Percentiles rank a stretch among this genome's conserved stretches.
These are phyloP conservation scores for Triticum urartu DNA, from an alignment of 176 grass and related monocot genomes.

Conservation along the genomic window DNA sequence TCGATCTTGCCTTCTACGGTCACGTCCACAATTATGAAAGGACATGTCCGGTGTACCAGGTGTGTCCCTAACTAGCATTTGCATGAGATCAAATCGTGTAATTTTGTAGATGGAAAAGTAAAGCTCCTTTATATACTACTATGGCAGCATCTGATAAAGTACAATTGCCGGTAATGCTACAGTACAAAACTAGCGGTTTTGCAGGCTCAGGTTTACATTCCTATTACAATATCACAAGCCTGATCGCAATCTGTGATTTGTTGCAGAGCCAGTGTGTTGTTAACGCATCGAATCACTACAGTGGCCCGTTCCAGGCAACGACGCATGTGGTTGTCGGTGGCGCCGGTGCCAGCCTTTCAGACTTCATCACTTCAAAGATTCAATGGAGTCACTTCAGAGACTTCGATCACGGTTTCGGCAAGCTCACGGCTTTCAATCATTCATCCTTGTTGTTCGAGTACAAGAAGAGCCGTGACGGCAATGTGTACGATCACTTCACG, in stretches of 20 bases:
- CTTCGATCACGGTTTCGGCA: slow-evolving; percentile 63
- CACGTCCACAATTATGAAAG: slow-evolving; percentile 81
- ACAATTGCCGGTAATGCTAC: not conserved
- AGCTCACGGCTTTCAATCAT: slow-evolving; percentile 80
- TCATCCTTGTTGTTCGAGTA: slow-evolving; percentile 73
- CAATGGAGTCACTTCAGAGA: slow-evolving; percentile 73
- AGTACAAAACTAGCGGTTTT: not conserved
- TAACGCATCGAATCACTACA: slow-evolving; percentile 53
- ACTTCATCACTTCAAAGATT: slow-evolving; percentile 39
- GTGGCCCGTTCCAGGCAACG: slow-evolving; percentile 55
- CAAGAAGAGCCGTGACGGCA: slow-evolving; percentile 74
- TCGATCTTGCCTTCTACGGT: slow-evolving; percentile 69
- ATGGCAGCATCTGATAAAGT: not conserved
- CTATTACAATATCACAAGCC: not conserved
- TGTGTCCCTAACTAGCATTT: slow-evolving; percentile 23
- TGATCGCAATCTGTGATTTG: slow-evolving; percentile 7
- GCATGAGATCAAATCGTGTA: not conserved
- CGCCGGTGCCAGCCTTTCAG: slow-evolving; percentile 50
- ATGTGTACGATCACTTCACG: slow-evolving; percentile 68
- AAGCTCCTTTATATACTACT: not conserved
- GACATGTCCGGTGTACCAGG: slow-evolving; percentile 74
- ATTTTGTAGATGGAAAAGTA: not conserved
- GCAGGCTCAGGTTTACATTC: slow-evolving; percentile 2
- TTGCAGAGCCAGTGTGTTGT: slow-evolving; percentile 61
- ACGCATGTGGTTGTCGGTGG: slow-evolving; percentile 76